Conservation (phyloP, 768 basidiomycete genomes). For the Auricularia sp. region DNA sequence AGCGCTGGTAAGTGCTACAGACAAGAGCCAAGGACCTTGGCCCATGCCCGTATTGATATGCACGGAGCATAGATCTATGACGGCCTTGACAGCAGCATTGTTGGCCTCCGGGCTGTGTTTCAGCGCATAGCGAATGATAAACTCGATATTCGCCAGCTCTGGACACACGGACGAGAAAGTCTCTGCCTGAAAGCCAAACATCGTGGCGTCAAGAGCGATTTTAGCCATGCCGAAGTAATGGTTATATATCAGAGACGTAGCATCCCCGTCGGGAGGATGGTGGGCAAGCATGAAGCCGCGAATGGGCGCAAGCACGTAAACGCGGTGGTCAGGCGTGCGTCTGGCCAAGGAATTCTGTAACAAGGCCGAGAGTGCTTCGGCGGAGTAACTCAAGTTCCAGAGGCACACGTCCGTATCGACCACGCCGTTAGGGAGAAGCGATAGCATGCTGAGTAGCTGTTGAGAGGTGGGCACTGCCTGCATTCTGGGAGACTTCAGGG, state of each 20-base stretch:
- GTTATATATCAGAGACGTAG: neutral
- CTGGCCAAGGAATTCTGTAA: neutral
- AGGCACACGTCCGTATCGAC: conserved; percentile 8
- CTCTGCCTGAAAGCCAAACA: too few species aligned
- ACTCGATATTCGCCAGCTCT: too few species aligned
- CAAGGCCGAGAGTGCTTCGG: neutral
- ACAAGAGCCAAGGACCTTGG: too few species aligned
- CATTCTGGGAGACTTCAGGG: neutral
- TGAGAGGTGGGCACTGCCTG: neutral
- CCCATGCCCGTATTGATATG: too few species aligned
- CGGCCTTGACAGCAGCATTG: too few species aligned
- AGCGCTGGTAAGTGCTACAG: too few species aligned
- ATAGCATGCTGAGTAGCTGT: neutral
- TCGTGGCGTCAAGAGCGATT: too few species aligned
- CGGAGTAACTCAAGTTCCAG: neutral
- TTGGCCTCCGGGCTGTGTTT: too few species aligned
- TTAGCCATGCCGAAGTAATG: neutral
- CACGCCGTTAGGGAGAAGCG: neutral
- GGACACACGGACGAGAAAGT: too few species aligned
- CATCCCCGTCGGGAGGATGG: neutral
- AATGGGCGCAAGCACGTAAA: neutral
- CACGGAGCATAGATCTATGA: too few species aligned
- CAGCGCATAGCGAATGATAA: too few species aligned
- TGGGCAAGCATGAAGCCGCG: neutral
- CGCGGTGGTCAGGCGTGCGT: neutral